Conservation (phyloP, 495 filamentous ascomycete genomes). For the Cercophora sp. region DNA sequence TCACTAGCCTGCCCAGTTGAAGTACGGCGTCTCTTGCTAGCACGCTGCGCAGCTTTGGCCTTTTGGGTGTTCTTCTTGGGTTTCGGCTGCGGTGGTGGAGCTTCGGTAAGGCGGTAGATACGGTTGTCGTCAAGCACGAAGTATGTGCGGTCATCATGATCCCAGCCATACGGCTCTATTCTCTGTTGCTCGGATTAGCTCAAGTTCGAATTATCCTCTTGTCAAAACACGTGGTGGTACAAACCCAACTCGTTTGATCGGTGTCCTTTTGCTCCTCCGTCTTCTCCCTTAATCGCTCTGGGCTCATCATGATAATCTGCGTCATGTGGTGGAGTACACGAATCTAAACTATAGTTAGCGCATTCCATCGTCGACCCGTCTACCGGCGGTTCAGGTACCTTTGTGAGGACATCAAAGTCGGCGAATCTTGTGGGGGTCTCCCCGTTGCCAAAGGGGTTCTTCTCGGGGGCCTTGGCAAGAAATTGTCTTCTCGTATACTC, state of each 20-base stretch:
- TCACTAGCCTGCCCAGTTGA: constrained; percentile 50
- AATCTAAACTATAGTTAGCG: constrained; percentile 43
- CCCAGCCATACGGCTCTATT: constrained; percentile 88
- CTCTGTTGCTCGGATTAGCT: constrained; percentile 56
- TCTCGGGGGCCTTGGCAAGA: constrained; percentile 69
- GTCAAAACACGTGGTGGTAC: constrained; percentile 22
- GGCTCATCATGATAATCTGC: constrained; percentile 82
- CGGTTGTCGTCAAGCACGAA: constrained; percentile 93
- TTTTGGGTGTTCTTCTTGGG: constrained; percentile 76
- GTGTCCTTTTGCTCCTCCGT: constrained; percentile 77
- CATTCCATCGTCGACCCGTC: background rate
- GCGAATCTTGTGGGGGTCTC: constrained; percentile 68
- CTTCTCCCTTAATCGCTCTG: constrained; percentile 78
- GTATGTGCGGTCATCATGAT: constrained; percentile 76
- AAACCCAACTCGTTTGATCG: constrained; percentile 82
- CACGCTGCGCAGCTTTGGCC: constrained; percentile 59
- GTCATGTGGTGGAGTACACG: constrained; percentile 84
- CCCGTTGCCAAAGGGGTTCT: constrained; percentile 83
- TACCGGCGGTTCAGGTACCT: constrained; percentile 39
- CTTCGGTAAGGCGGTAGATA: constrained; percentile 78
- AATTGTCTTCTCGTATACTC: constrained; percentile 93
- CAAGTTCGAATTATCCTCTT: background rate
- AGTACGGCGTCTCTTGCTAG: constrained; percentile 68
- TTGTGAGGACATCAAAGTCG: constrained; percentile 78
- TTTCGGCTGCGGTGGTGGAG: constrained; percentile 55